Conservation (phyloP, 2,329 filamentous ascomycete species). For the Fusarium dlaminii region DNA sequence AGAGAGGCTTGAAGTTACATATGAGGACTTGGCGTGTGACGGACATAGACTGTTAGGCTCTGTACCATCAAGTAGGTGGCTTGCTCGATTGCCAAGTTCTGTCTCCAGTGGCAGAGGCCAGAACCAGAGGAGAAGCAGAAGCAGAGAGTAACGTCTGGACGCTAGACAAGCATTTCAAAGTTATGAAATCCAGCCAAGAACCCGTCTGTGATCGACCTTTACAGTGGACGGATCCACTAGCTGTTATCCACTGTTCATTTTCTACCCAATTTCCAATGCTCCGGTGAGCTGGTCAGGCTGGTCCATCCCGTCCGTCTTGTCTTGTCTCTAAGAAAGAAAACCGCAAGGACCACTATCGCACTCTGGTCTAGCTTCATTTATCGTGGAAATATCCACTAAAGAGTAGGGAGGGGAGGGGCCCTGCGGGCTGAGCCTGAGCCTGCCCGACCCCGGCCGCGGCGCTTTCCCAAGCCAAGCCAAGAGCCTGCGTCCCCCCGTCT, state of each 20-base stretch:
- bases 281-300: slow-evolving; percentile 24
- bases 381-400: slow-evolving; percentile 15
- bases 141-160: not conserved
- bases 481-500: slow-evolving; percentile 1
- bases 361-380: slow-evolving; percentile 19
- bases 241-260: not conserved
- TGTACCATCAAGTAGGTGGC: not conserved
- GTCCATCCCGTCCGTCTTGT: slow-evolving; percentile 15
- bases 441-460: slow-evolving; percentile 22
- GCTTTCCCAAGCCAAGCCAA: slow-evolving; percentile 31
- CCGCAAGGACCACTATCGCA: slow-evolving; percentile 6
- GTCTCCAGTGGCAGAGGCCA: not conserved
- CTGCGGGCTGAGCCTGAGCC: slow-evolving; percentile 31
- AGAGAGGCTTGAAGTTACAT: not conserved
- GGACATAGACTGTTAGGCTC: too few relatives aligned
- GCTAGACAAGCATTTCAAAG: slow-evolving; percentile 1
- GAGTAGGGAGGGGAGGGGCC: slow-evolving; percentile 4
- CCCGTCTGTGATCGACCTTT: slow-evolving; percentile 16
- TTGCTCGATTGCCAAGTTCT: not conserved
- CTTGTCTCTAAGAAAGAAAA: slow-evolving; percentile 11
- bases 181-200: slow-evolving; percentile 15
- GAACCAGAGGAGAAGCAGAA: not conserved
- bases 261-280: not conserved
- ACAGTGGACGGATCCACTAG: not conserved
- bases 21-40: not conserved